These are phyloP conservation scores for Kwoniella newhampshirensis DNA, from an alignment of 768 basidiomycete genomes.

Conservation along the genomic window DNA sequence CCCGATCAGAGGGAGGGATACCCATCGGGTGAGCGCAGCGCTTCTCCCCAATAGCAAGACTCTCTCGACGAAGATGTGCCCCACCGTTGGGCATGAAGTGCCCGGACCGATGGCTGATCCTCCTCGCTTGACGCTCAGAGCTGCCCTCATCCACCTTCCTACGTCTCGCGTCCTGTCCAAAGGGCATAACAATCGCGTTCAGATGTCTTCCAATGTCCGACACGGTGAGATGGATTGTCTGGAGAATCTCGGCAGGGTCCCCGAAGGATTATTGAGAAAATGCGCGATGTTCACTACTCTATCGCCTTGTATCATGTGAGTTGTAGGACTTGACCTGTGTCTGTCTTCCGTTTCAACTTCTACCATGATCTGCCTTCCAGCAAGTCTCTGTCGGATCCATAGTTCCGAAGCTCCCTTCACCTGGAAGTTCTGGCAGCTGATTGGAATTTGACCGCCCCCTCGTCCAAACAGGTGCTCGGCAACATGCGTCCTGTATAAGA, in stretches of 20 bases:
- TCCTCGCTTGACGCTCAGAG: not conserved
- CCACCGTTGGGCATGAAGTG: not conserved
- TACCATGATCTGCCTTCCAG: not conserved
- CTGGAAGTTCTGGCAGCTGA: not conserved
- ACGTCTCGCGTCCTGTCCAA: slow-evolving; percentile 14
- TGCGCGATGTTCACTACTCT: slow-evolving; percentile 31
- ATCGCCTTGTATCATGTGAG: slow-evolving; percentile 27
- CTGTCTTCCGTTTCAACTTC: not conserved
- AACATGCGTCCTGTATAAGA: slow-evolving; percentile 24
- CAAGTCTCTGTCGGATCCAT: no score
- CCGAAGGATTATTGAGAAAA: slow-evolving; percentile 15
- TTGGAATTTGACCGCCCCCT: not conserved
- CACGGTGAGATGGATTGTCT: slow-evolving; percentile 29
- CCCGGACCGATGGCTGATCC: not conserved
- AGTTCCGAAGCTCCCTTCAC: no score
- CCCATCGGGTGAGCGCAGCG: slow-evolving; percentile 19
- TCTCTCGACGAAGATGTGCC: no score
- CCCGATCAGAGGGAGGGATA: slow-evolving; percentile 19
- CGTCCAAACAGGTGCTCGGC: slow-evolving; percentile 17
- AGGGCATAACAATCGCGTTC: slow-evolving; percentile 25
- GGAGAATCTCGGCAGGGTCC: slow-evolving; percentile 23
- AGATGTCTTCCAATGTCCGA: slow-evolving; percentile 20
- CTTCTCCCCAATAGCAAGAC: no score
- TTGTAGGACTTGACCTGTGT: not conserved
- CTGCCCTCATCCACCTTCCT: slow-evolving; percentile 22